Base-by-base conservation (phyloP, 345 rosid genomes). In the Lepidium africanum region DNA sequence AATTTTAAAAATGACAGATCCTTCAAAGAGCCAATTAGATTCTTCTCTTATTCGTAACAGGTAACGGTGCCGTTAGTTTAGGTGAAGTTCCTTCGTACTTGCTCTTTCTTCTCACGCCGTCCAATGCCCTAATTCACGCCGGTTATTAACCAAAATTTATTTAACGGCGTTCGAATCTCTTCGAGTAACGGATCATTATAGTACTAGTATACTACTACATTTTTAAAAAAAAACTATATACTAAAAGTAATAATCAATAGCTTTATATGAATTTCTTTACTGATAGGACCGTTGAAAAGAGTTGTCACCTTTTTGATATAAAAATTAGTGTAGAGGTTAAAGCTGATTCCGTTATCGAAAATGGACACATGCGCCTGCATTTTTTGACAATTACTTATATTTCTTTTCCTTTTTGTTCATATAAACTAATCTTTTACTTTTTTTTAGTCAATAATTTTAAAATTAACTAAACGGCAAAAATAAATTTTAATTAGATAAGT, bases 1-100 rank as follows among this genome's bases (percentile, higher is more conserved):
- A 30, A 5, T 27, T 12, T 52, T 72, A 64, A 57, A 71, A 11
- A 4, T 40, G 76, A 73, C 66, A 73, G 76, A 73, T 65, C 70
- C 66, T 73, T n/a, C 48, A 71, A 63, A 54, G 33, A 30, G 63
- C 14, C 50, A 41, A 40, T 39, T 36, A 71, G 70, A 55, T 72
- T 64, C 71, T 64, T 65, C 60, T 35, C 16, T 64, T 57, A 52
- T 47, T 27, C n/a, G 53, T 57, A 38, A 47, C 15, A 59, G 65
- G 47, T 38, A 49, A 72, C 65, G 65, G 76, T 55, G 37, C 65
- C 65, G 59, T 63, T 46, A 72, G 21, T 17, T 55, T 63, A 72
- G 70, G 70, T 63, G 25, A 55, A 72, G 55, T 53, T 37, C 59
- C 61, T n/a, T 45, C 21, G 33, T 45, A 41, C 68, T 51, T 61